Evolutionary conservation across 495 filamentous ascomycete species (phyloP), one percentile per base, ranked within the genome.

Genomic region (Pyrenopolyporus hunteri): DNA sequence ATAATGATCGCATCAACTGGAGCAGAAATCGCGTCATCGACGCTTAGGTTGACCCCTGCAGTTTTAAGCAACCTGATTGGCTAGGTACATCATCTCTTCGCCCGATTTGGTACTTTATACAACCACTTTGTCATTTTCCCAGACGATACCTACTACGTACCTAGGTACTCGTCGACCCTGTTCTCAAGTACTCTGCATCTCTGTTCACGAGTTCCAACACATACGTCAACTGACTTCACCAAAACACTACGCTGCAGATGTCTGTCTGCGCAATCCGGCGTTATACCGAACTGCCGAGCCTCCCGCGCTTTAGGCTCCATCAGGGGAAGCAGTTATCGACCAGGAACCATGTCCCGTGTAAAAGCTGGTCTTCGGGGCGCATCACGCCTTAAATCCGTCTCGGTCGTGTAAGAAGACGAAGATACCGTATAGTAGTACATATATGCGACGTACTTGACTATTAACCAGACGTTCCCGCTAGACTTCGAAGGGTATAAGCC

Each of bases 1-100:
- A 39, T 52, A 40, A 54, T 44, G 35, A 65, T 65, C 50, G 62
- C 62, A 65, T 60, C 56, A 65, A 37, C 36, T 2, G 13, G 28
- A 43, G 39, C 6, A 2, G 17, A 56, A 52, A 65, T 65, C 50
- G 50, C 62, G 56, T 42, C 62, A 65, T 65, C 51, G 45, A 39
- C 55, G 62, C 62, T 55, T 37, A 19, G 37, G 36, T 50, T 55
- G 29, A n/a, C 5, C n/a, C 9, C 40, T 31, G n/a, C 46, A 42
- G 26, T 2, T 51, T 56, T 20, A 25, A 42, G 44, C 44, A 5
- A 4, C 55, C 0, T 65, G 26, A 65, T 65, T 65, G 62, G 62
- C 13, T 47, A 11, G 14, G 9, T 3, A 3, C 16, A 25, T 42
- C n/a, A 17, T 25, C 43, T 56, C 25, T 59, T 59, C 11, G 33